Base-by-base conservation (phyloP, 768 basidiomycete genomes). In the Hebeloma cylindrosporum region DNA sequence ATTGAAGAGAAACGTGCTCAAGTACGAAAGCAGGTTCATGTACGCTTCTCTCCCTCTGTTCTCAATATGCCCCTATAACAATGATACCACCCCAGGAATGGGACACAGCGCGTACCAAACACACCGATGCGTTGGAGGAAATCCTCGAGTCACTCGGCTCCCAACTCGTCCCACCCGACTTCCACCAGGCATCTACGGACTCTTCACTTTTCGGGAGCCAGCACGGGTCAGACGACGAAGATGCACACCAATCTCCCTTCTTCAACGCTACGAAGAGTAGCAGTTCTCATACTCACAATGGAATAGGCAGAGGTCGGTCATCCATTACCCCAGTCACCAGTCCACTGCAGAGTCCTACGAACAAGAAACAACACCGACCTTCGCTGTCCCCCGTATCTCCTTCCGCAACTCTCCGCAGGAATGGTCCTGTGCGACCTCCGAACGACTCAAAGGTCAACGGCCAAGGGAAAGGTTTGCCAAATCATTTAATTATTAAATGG, bases 161-260 rank as follows among this genome's bases (percentile, higher is more conserved):
- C 1, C 88, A 88, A 44, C 68, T 79, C 26, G 88, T 93, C 13
- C 88, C 89, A 0, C 83, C 85, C 1, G 82, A 82, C 40, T 90
- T 91, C 59, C 80, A 91, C 60, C 73, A 84, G 54, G 72, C 72
- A 27, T 72, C 82, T 7, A 65, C 78, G 14, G 85, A 78, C 53
- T 82, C 83, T 0, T 89, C 88, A 2, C 68, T 89, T n/a, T 92
- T 92, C 52, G 85, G 88, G 7, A 83, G 83, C 49, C 89, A 89
- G 51, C 73, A 78, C 47, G 50, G 51, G n/a, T 79, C 79, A 0
- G 77, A 80, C 34, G 64, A 65, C 27, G 69, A 58, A 27, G 59
- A 52, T 16, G 62, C 60, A 7, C 58, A 54, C 27, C 2, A 27
- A 16, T 3, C 32, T 29, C 11, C 17, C n/a, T 13, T 13, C 10